A percentile compares a stretch with the other conserved stretches of the same genome.
Evolutionary conservation across 495 filamentous ascomycete species (phyloP).

Genomic region (Halenospora varia): DNA sequence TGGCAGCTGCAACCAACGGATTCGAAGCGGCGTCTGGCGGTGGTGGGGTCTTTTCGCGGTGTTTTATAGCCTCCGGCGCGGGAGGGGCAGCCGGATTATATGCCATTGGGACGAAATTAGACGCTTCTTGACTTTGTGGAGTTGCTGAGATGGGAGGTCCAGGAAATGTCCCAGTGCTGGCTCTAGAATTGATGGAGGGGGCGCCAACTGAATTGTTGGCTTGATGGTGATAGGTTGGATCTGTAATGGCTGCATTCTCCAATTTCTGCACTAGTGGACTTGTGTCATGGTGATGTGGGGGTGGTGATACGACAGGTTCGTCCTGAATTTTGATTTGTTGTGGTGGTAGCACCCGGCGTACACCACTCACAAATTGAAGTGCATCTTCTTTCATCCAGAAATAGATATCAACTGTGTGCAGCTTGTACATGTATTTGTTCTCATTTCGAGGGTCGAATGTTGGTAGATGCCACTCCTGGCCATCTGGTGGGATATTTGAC

Average conservation of each 20-base stretch:
- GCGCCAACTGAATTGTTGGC: conserved; percentile 41
- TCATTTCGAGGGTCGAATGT: conserved; percentile 65
- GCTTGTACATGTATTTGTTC: conserved; percentile 65
- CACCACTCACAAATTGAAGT: conserved; percentile 62
- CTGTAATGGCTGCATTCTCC: conserved; percentile 72
- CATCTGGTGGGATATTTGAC: conserved; percentile 26
- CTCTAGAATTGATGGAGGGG: conserved; percentile 7
- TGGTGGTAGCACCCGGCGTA: conserved; percentile 54
- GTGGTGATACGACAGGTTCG: conserved; percentile 46
- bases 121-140: conserved; percentile 40
- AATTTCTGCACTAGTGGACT: conserved; percentile 82
- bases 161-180: conserved; percentile 9
- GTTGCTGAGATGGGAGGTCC: conserved; percentile 26
- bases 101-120: conserved; percentile 61
- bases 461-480: conserved; percentile 74
- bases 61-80: conserved; percentile 74
- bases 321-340: conserved; percentile 57
- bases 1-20: conserved; percentile 64
- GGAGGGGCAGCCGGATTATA: conserved; percentile 90
- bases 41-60: conserved; percentile 88
- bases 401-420: conserved; percentile 85
- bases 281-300: conserved; percentile 49
- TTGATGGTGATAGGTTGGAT: conserved; percentile 54
- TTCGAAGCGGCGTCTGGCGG: conserved; percentile 67
- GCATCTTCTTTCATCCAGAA: conserved; percentile 82